Evolutionary conservation across 2,329 filamentous ascomycete species (phyloP).

Genomic region (Sphaerulina vaccinii): DNA sequence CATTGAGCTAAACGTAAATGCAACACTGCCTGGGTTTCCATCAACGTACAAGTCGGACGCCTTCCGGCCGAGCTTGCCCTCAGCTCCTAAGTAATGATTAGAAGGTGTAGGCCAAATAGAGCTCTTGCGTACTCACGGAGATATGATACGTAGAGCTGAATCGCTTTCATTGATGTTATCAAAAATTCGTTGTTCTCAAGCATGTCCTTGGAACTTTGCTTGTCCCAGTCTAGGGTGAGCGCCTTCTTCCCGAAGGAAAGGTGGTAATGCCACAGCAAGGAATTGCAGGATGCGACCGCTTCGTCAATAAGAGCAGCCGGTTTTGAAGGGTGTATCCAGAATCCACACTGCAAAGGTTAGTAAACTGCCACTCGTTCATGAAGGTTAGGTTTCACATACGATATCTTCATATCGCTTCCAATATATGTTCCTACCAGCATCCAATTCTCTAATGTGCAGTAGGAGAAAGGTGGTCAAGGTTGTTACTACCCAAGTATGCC

Average conservation of each 20-base stretch:
- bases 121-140: conserved; percentile 3
- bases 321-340: conserved; percentile 6
- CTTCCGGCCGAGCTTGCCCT: conserved; percentile 6
- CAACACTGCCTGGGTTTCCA: conserved; percentile 4
- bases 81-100: conserved; percentile 6
- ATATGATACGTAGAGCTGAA: conserved; percentile 6
- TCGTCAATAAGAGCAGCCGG: conserved; percentile 5
- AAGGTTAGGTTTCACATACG: conserved; percentile 2
- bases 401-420: conserved; percentile 5
- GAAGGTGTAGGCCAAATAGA: conserved; percentile 5
- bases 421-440: conserved; percentile 4
- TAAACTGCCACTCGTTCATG: conserved; percentile 4
- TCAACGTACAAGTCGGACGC: conserved; percentile 5
- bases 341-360: conserved; percentile 7
- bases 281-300: conserved; percentile 6
- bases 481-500: conserved; percentile 5
- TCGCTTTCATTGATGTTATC: conserved; percentile 6
- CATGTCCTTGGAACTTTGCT: conserved; percentile 7
- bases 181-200: conserved; percentile 6
- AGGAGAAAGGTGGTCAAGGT: conserved; percentile 5
- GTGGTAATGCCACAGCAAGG: conserved; percentile 5
- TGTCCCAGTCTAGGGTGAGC: conserved; percentile 2
- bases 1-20: conserved; percentile 7
- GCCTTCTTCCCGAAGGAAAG: conserved; percentile 6
- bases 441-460: conserved; percentile 5